Evolutionary conservation across 805 yeast species (phyloP), one percentile per base, ranked within the genome.

Genomic region (Candida silvatica): DNA sequence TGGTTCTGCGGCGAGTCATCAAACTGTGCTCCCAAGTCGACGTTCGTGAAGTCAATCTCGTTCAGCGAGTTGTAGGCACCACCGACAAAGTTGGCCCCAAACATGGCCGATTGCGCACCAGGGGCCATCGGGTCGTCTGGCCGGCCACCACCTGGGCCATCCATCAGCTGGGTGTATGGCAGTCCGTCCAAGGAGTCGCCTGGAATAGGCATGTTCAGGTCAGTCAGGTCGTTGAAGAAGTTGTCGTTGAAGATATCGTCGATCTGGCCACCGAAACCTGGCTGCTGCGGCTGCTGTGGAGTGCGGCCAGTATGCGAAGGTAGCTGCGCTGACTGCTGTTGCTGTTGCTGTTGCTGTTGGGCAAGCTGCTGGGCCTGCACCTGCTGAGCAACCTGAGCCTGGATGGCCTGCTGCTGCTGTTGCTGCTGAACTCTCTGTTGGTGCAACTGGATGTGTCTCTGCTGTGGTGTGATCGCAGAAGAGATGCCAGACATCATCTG

Each of bases 1-100:
- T 26, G 16, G 12, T 22, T 22, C 24, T 7, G 7, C n/a, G n/a
- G 15, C 17, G 6, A 14, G 19, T 25, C 38, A 32, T 40, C 43
- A 15, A 33, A 31, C 5, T 33, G 51, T 14, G 53, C 41, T 27
- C 45, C 51, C 22, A 58, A 34, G 42, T 59, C 64, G 26, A 54
- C 65, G 38, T 59, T 58, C 6, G 65, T 59, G 38, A 59, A 59
- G 42, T 59, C 65, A 31, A 59, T 58, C 43, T 59, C 65, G 33
- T 58, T 56, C 16, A 57, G 39, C 6, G 61, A 54, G 33, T 56
- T 56, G 40, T 52, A 56, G 31, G 45, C 29, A 14, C 17, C 27
- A 11, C 31, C 31, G 2, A 27, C 36, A 19, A 33, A 33, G 14
- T 24, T 32, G 12, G 27, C 22, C 9, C 22, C 35, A 8, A 25